Percentiles rank a stretch among this genome's conserved stretches.
These are phyloP conservation scores for Parafenestella ontariensis DNA, from an alignment of 2,329 filamentous ascomycete species.

Conservation along the genomic window DNA sequence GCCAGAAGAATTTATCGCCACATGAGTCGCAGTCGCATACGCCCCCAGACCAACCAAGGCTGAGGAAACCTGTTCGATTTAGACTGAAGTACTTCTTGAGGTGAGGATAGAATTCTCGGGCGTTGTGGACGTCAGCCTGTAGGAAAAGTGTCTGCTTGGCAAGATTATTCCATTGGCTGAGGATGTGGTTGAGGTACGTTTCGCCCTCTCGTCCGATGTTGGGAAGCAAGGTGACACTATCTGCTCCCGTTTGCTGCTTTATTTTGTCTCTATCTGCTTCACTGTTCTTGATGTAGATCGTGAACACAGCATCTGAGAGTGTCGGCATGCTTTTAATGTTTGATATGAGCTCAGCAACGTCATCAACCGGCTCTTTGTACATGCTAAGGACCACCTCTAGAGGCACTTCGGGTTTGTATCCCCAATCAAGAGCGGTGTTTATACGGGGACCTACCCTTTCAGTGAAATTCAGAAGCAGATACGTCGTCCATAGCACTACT, in stretches of 20 bases:
- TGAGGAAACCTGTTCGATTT: conserved; percentile 54
- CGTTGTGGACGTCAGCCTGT: conserved; percentile 54
- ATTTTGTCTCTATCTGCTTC: conserved; percentile 29
- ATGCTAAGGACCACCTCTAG: conserved; percentile 50
- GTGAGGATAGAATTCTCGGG: conserved; percentile 45
- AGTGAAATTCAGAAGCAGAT: conserved; percentile 24
- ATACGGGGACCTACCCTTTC: conserved; percentile 3
- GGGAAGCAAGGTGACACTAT: conserved; percentile 31
- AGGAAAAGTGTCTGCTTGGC: conserved; percentile 57
- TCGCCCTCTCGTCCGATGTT: conserved; percentile 57
- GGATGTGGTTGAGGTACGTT: conserved; percentile 57
- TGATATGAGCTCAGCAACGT: conserved; percentile 32
- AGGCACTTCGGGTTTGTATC: conserved; percentile 25
- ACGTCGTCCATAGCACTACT: conserved; percentile 22
- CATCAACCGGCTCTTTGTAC: conserved; percentile 43
- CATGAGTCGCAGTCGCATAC: conserved; percentile 52
- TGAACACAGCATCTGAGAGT: conserved; percentile 27
- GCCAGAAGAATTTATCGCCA: conserved; percentile 50
- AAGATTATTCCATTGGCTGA: conserved; percentile 52
- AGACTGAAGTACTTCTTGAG: conserved; percentile 49
- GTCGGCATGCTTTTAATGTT: conserved; percentile 27
- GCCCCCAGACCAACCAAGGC: conserved; percentile 50
- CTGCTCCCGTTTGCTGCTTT: conserved; percentile 29
- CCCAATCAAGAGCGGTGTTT: conserved; percentile 17
- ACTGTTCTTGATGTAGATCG: conserved; percentile 45